phyloP scores from a whole-genome alignment of 345 rosid genomes.

The Microcos paniculata region DNA sequence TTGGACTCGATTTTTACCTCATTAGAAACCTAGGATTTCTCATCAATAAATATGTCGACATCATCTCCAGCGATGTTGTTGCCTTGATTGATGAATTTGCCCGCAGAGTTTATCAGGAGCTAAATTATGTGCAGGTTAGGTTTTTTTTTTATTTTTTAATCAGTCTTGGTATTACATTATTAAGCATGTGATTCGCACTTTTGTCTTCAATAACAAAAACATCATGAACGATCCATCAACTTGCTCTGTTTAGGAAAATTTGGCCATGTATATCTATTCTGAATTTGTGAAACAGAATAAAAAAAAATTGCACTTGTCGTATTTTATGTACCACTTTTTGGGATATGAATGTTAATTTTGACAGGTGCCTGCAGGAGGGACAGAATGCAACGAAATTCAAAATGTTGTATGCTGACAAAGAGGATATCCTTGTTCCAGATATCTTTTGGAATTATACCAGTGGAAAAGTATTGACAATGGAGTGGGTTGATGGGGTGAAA shows the following conservation, averaged over 20 bases:
- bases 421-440: slow-evolving; percentile 94
- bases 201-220: background rate
- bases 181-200: background rate
- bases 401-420: slow-evolving; percentile 89
- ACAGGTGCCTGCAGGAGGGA: slow-evolving; percentile 86
- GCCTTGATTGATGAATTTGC: slow-evolving; percentile 93
- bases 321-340: slow-evolving; percentile 26
- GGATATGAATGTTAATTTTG: slow-evolving; percentile 51
- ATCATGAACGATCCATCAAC: background rate
- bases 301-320: background rate
- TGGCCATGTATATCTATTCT: background rate
- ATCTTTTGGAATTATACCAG: slow-evolving; percentile 95
- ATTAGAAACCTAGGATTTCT: slow-evolving; percentile 74
- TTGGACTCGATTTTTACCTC: slow-evolving; percentile 89
- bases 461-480: slow-evolving; percentile 91
- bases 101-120: slow-evolving; percentile 88
- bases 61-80: slow-evolving; percentile 78
- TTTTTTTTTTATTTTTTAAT: slow-evolving; percentile 13
- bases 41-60: slow-evolving; percentile 72
- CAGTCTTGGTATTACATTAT: background rate
- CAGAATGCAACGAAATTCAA: slow-evolving; percentile 92
- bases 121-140: slow-evolving; percentile 87
- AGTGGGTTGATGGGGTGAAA: slow-evolving; percentile 95
- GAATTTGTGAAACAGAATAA: background rate
- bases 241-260: background rate